A percentile compares a stretch with the other conserved stretches of the same genome.
Evolutionary conservation across 2,329 filamentous ascomycete genomes (phyloP).

Genomic region (Aspergillus quadrilineatus): DNA sequence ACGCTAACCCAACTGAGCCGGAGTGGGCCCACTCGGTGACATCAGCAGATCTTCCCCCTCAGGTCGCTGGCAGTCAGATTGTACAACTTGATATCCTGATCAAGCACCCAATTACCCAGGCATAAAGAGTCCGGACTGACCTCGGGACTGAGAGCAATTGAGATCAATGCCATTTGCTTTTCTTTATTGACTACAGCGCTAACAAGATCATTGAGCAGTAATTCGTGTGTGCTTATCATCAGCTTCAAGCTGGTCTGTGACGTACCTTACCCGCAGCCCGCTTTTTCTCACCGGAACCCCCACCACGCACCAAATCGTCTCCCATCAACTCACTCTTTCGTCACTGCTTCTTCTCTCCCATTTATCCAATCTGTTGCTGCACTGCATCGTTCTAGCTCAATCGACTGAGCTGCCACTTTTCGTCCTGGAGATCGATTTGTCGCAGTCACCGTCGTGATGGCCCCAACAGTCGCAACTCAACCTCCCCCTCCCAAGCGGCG

Average conservation of each 20-base stretch:
- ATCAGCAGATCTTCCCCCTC: constrained; percentile 14
- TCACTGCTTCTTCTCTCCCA: constrained; percentile 10
- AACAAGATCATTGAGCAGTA: background rate
- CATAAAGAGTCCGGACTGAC: background rate
- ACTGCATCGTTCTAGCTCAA: constrained; percentile 5
- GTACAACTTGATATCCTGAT: background rate
- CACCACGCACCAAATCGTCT: constrained; percentile 19
- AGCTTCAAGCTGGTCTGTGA: constrained; percentile 16
- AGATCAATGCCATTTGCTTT: background rate
- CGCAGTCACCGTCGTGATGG: constrained; percentile 19
- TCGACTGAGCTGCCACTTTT: constrained; percentile 11
- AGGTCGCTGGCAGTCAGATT: background rate
- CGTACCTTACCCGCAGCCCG: constrained; percentile 23
- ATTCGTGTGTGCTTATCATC: background rate
- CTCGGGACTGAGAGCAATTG: background rate
- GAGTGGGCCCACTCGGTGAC: constrained; percentile 14
- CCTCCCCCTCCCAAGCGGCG: constrained; percentile 49
- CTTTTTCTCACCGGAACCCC: constrained; percentile 42
- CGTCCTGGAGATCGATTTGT: constrained; percentile 9
- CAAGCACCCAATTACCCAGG: background rate
- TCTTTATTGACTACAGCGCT: background rate
- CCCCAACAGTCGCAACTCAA: constrained; percentile 17
- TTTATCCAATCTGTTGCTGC: constrained; percentile 10
- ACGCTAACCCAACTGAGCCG: background rate
- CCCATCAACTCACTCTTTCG: constrained; percentile 13